phyloP scores from a whole-genome alignment of 495 filamentous ascomycete genomes.

The Hypoxylon intermedium region DNA sequence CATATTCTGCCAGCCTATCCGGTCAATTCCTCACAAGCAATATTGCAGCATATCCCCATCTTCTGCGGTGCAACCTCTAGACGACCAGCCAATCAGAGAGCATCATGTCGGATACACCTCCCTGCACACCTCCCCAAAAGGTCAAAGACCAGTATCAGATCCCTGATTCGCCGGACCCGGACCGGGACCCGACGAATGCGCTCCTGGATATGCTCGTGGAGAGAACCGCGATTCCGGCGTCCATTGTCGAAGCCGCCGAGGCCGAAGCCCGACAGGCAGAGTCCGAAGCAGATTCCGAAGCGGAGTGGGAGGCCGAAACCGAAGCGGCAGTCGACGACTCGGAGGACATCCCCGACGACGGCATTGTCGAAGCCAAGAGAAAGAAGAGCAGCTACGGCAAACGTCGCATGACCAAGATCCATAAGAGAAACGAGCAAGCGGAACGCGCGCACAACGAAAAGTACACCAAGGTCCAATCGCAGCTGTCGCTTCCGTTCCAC shows the following conservation, averaged over 20 bases:
- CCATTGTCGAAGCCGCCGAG: background rate
- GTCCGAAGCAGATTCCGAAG: too few species aligned
- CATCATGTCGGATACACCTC: background rate
- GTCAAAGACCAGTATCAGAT: too few species aligned
- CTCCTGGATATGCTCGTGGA: too few species aligned
- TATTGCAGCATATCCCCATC: too few species aligned
- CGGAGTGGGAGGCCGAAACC: too few species aligned
- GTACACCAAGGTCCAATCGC: constrained; percentile 11
- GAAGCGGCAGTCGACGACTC: constrained; percentile 28
- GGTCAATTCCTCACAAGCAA: too few species aligned
- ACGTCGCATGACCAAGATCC: constrained; percentile 3
- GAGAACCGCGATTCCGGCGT: too few species aligned
- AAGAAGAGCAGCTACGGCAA: constrained; percentile 15
- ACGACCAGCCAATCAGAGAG: constrained; percentile 9
- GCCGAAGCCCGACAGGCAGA: background rate
- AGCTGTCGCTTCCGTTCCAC: constrained; percentile 43
- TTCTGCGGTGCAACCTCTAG: too few species aligned
- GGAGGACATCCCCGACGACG: constrained; percentile 31
- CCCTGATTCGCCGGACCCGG: too few species aligned
- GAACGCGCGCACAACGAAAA: background rate
- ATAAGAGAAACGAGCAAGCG: background rate
- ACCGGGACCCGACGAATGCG: too few species aligned
- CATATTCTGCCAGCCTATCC: too few species aligned
- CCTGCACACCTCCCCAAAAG: too few species aligned
- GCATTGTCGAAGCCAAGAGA: constrained; percentile 7